These are phyloP conservation scores for Planoprotostelium fungivorum DNA, from an alignment of 78 protist species.

Conservation along the genomic window DNA sequence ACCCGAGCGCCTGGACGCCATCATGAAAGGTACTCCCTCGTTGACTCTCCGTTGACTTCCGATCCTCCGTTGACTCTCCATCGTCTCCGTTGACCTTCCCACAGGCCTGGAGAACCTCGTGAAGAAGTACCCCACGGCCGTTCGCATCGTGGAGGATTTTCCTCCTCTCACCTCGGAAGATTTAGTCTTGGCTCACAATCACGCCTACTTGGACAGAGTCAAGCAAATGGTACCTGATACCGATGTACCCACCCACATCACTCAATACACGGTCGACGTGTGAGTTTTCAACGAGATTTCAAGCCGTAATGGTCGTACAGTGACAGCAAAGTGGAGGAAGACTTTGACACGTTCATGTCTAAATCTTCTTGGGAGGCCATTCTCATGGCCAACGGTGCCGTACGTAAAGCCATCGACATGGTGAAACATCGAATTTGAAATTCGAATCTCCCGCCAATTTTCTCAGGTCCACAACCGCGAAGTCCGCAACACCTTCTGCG, in stretches of 20 bases:
- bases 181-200: neutral
- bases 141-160: neutral
- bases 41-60: conserved; percentile 7
- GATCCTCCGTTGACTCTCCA: neutral
- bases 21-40: conserved; percentile 19
- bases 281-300: neutral
- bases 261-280: neutral
- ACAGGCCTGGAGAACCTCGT: conserved; percentile 11
- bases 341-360: conserved; percentile 59
- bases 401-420: conserved; percentile 56
- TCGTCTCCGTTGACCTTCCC: neutral
- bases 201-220: neutral
- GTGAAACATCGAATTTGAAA: conserved; percentile 11
- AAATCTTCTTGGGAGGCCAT: conserved; percentile 58
- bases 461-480: neutral
- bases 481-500: conserved; percentile 53
- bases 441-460: neutral
- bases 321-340: conserved; percentile 23
- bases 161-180: neutral
- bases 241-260: neutral
- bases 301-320: neutral
- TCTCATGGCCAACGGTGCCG: conserved; percentile 59
- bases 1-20: conserved; percentile 50
- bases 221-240: neutral
- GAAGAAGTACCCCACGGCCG: neutral